phyloP scores from a whole-genome alignment of 441 rosid genomes.

The Mallotus japonicus region DNA sequence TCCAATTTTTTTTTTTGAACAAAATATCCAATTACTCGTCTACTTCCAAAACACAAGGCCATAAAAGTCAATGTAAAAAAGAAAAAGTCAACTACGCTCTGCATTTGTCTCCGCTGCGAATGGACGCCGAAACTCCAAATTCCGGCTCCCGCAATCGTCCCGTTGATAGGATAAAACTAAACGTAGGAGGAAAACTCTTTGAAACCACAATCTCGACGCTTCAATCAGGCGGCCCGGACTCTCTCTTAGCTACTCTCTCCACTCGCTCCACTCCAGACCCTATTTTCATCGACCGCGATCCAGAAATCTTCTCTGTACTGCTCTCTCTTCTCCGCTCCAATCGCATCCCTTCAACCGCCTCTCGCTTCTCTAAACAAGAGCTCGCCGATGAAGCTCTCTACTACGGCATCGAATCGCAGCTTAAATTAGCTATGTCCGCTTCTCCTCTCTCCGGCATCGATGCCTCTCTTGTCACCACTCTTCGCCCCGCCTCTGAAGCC shows the following conservation, averaged over 20 bases:
- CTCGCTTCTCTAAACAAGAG: slow-evolving; percentile 71
- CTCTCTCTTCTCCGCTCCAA: slow-evolving; percentile 77
- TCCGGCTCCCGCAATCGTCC: not conserved
- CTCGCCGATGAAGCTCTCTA: slow-evolving; percentile 83
- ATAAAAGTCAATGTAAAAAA: too few species aligned
- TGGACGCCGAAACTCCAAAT: slow-evolving; percentile 30
- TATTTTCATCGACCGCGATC: slow-evolving; percentile 87
- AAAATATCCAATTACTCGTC: too few species aligned
- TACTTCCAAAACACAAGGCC: too few species aligned
- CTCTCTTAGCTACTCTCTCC: slow-evolving; percentile 75
- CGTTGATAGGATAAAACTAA: slow-evolving; percentile 58
- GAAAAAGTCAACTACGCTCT: too few species aligned
- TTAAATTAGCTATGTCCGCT: slow-evolving; percentile 61
- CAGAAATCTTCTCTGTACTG: slow-evolving; percentile 79
- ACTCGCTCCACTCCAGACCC: slow-evolving; percentile 42
- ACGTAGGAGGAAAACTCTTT: slow-evolving; percentile 85
- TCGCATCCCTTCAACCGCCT: slow-evolving; percentile 62
- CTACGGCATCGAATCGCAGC: slow-evolving; percentile 72
- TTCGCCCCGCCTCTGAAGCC: slow-evolving; percentile 65
- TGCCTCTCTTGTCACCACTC: slow-evolving; percentile 57
- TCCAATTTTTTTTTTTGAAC: too few species aligned
- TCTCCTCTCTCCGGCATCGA: slow-evolving; percentile 68
- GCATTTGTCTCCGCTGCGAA: not conserved
- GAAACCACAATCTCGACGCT: slow-evolving; percentile 73
- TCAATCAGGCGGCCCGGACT: slow-evolving; percentile 74